Evolutionary conservation across 106 monocot genomes (phyloP).

Genomic region (Allium cepa): DNA sequence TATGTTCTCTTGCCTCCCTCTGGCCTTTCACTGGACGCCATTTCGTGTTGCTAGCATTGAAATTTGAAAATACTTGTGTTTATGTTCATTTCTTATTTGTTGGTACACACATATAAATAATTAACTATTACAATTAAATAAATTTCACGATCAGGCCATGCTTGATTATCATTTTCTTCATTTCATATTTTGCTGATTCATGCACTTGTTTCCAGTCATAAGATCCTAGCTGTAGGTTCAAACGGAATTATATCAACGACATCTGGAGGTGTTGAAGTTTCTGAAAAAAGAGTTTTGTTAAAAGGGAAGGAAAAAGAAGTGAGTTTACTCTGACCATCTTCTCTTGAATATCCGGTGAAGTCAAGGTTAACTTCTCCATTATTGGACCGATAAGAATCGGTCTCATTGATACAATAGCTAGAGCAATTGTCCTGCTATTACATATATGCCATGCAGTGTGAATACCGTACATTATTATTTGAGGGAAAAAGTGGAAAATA

Average conservation of each 20-base stretch:
- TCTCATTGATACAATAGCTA: slow-evolving; percentile 68
- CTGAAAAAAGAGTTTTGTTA: slow-evolving; percentile 47
- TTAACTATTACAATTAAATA: too few species aligned
- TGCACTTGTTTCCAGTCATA: too few species aligned
- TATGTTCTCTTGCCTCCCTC: too few species aligned
- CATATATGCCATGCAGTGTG: not conserved
- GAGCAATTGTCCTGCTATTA: slow-evolving; percentile 59
- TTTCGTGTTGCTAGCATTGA: too few species aligned
- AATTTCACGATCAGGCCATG: too few species aligned
- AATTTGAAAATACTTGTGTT: too few species aligned
- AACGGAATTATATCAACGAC: slow-evolving; percentile 29
- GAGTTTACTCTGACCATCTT: slow-evolving; percentile 47
- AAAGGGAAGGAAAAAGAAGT: slow-evolving; percentile 71
- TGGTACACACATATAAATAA: too few species aligned
- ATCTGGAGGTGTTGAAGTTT: slow-evolving; percentile 34
- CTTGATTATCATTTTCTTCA: too few species aligned
- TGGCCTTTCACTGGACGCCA: too few species aligned
- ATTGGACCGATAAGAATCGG: slow-evolving; percentile 59
- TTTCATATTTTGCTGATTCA: too few species aligned
- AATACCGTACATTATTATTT: not conserved
- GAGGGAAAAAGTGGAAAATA: not conserved
- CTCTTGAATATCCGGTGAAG: slow-evolving; percentile 79
- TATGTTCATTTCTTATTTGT: too few species aligned
- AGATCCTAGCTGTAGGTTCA: slow-evolving; percentile 16
- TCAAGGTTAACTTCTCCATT: slow-evolving; percentile 75